Evolutionary conservation across 305 asterid species (phyloP).

Genomic region (Fraxinus greggii): DNA sequence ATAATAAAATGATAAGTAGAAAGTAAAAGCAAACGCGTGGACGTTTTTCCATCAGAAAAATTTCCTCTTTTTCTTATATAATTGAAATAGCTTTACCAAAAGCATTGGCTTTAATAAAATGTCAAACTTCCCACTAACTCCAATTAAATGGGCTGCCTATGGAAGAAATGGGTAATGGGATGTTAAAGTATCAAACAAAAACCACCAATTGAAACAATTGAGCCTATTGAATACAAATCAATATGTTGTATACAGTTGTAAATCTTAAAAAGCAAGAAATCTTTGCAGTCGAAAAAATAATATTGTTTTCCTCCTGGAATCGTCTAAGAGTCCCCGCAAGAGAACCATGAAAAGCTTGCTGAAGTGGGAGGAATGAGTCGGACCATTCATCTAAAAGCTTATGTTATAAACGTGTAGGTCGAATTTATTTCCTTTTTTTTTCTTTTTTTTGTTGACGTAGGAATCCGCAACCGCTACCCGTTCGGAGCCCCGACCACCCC

Average conservation of each 20-base stretch:
- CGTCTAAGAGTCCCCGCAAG: slow-evolving; percentile 9
- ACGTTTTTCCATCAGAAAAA: slow-evolving; percentile 28
- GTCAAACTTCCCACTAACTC: slow-evolving; percentile 38
- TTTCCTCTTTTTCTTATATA: neutral
- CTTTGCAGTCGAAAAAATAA: slow-evolving; percentile 2
- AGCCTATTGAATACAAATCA: neutral
- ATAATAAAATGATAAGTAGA: slow-evolving; percentile 4
- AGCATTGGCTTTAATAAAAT: slow-evolving; percentile 25
- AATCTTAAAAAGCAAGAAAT: slow-evolving; percentile 24
- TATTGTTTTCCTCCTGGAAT: neutral
- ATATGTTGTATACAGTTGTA: neutral
- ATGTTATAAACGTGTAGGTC: neutral
- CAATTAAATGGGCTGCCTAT: slow-evolving; percentile 26
- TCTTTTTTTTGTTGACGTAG: too few species aligned
- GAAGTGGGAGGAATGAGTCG: neutral
- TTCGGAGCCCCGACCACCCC: too few species aligned
- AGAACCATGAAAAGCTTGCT: neutral
- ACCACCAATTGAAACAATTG: slow-evolving; percentile 30
- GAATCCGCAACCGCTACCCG: too few species aligned
- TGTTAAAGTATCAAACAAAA: slow-evolving; percentile 21
- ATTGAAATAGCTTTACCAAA: slow-evolving; percentile 34
- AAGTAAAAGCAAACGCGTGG: slow-evolving; percentile 36
- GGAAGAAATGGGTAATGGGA: slow-evolving; percentile 23
- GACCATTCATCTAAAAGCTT: neutral
- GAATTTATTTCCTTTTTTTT: too few species aligned